Conservation (phyloP, 2,329 filamentous ascomycete species). For the Colletotrichum euphorbiae region DNA sequence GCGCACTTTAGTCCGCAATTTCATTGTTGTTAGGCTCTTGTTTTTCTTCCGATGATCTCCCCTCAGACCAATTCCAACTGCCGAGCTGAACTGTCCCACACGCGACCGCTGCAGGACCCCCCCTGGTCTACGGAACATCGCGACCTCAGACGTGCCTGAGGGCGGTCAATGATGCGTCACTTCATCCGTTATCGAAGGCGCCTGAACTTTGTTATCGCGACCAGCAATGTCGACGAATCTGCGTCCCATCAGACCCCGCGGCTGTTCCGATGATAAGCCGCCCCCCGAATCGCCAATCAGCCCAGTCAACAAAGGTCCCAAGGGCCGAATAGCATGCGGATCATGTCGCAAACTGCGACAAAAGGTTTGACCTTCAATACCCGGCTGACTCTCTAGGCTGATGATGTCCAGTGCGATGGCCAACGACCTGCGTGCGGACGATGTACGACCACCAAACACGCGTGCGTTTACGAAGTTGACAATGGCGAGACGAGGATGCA, state of each 20-base stretch:
- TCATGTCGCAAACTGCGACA: conserved; percentile 28
- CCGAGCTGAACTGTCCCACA: not conserved
- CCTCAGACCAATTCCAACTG: not conserved
- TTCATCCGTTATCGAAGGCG: not conserved
- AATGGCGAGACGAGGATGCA: conserved; percentile 35
- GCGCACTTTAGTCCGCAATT: conserved; percentile 1
- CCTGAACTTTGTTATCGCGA: not conserved
- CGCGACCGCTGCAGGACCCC: not conserved
- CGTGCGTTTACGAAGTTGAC: conserved; percentile 27
- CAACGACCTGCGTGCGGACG: conserved; percentile 23
- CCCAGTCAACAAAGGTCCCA: not conserved
- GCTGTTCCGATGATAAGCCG: conserved; percentile 3
- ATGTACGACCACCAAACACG: conserved; percentile 7
- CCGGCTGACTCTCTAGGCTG: not conserved
- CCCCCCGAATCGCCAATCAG: not conserved
- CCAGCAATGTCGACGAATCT: conserved; percentile 21
- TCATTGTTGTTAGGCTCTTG: not conserved
- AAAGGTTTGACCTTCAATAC: conserved; percentile 12
- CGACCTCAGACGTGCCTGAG: not conserved
- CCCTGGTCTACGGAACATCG: not conserved
- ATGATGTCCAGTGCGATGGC: conserved; percentile 21
- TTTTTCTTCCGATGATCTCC: not conserved
- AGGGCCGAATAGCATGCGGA: conserved; percentile 28
- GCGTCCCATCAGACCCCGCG: conserved; percentile 20
- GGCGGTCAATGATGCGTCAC: not conserved